phyloP scores from a whole-genome alignment of 2,329 filamentous ascomycete species.

The Cercospora sesami region DNA sequence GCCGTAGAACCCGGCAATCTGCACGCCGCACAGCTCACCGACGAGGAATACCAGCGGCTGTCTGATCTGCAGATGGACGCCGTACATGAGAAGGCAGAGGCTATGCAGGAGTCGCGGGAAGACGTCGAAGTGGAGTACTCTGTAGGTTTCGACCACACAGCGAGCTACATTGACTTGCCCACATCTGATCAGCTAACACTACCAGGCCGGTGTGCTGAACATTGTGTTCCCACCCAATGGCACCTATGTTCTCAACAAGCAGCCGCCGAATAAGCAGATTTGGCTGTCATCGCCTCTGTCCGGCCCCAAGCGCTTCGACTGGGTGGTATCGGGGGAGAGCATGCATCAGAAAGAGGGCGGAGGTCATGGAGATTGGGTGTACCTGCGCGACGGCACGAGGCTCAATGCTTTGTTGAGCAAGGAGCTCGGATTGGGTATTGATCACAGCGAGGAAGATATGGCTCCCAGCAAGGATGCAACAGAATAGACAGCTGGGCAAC shows the following conservation, averaged over 20 bases:
- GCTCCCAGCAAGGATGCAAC: conserved; percentile 32
- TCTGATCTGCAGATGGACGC: conserved; percentile 72
- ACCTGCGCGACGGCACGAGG: conserved; percentile 76
- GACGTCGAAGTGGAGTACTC: conserved; percentile 87
- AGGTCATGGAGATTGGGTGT: conserved; percentile 77
- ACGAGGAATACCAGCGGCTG: conserved; percentile 72
- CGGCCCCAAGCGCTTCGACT: conserved; percentile 93
- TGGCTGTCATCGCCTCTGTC: conserved; percentile 92
- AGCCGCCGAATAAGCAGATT: conserved; percentile 95
- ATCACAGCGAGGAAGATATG: conserved; percentile 34
- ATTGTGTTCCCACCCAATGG: conserved; percentile 68
- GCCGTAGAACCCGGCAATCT: conserved; percentile 38
- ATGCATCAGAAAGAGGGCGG: conserved; percentile 79
- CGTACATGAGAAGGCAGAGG: conserved; percentile 64
- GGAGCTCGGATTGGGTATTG: conserved; percentile 71
- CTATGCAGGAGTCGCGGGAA: conserved; percentile 68
- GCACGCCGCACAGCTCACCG: conserved; percentile 65
- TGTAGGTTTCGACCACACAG: conserved; percentile 55
- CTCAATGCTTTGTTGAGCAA: conserved; percentile 70
- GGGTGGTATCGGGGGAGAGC: conserved; percentile 70
- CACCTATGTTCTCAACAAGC: conserved; percentile 95
- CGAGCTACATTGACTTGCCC: neutral
- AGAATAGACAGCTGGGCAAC: conserved; percentile 23
- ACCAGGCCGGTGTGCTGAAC: conserved; percentile 80
- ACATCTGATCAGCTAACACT: neutral